Evolutionary conservation across 1,284 basidiomycete genomes (phyloP).

Genomic region (Moniliophthora roreri): DNA sequence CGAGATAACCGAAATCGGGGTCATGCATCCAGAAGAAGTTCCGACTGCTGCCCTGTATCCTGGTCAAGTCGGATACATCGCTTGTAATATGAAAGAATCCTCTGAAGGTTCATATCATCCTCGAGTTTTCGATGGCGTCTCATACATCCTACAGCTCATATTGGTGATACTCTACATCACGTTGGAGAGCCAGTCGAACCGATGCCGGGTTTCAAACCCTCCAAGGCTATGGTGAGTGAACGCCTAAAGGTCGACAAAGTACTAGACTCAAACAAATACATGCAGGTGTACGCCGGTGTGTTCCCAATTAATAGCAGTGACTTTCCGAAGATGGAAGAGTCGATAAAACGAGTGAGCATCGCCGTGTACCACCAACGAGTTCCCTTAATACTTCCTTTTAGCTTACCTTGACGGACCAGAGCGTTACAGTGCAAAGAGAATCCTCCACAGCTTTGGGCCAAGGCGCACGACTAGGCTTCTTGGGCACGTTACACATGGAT

Average conservation of each 20-base stretch:
- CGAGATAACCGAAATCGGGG: constrained; percentile 89
- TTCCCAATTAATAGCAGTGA: constrained; percentile 93
- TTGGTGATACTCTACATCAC: constrained; percentile 92
- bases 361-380: constrained; percentile 4
- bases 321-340: constrained; percentile 94
- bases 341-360: constrained; percentile 78
- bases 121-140: constrained; percentile 15
- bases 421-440: constrained; percentile 91
- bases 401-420: constrained; percentile 86
- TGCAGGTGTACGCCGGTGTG: constrained; percentile 94
- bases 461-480: constrained; percentile 92
- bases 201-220: constrained; percentile 90
- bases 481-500: constrained; percentile 97
- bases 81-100: constrained; percentile 98
- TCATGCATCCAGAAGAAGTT: constrained; percentile 90
- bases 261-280: no score
- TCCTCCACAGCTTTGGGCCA: constrained; percentile 94
- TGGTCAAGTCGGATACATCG: constrained; percentile 90
- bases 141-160: constrained; percentile 56
- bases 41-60: constrained; percentile 70
- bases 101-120: constrained; percentile 71
- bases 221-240: constrained; percentile 84
- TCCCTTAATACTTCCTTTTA: constrained; percentile 27
- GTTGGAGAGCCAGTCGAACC: constrained; percentile 78
- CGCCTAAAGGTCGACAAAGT: no score